Base-by-base conservation (phyloP, 1,284 basidiomycete genomes). In the Sparassis latifolia region DNA sequence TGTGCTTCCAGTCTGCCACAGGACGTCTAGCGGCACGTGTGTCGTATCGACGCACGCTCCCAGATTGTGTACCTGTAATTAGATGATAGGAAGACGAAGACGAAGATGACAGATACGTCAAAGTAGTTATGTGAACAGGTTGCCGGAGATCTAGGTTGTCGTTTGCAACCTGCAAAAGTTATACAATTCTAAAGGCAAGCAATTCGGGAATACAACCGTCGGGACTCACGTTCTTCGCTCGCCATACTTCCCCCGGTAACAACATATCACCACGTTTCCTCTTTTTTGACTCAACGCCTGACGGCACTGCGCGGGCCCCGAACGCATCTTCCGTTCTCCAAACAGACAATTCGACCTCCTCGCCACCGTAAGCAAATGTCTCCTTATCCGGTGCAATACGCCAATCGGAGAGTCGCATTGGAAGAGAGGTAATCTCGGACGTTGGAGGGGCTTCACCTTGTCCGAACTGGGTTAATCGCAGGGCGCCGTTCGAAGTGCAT, bases 321-420 rank as follows among this genome's bases (percentile, higher is more conserved):
- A 95, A 90, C 0, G 89, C 82, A 41, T 71, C 66, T 60, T 91
- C 84, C 2, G 81, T 76, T 61, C 91, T 77, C 87, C 89, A 95
- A 1, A 94, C 62, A 1, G 89, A 92, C 2, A 92, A 66, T 52
- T 94, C 90, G 12, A 95, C 88, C 66, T 95, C 92, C 58, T 94
- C 85, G 3, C 92, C 92, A 4, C 86, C 92, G 55, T 92, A 86
- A 0, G 84, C 80, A 67, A 95, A 92, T 0, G 76, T 75, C 29
- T 71, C 64, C 3, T 68, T 68, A 47, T 78, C 70, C 5, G 69
- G 60, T 2, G 82, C 76, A 10, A 89, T 66, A n/a, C 76, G 75
- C 84, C 86, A 88, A 50, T 78, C 80, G 43, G 66, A 70, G 27
- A 91, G 69, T 31, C 84, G 78, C 56, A 75, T 81, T 1, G 88